phyloP scores from a whole-genome alignment of 768 basidiomycete genomes.

The Serendipita vermifera region DNA sequence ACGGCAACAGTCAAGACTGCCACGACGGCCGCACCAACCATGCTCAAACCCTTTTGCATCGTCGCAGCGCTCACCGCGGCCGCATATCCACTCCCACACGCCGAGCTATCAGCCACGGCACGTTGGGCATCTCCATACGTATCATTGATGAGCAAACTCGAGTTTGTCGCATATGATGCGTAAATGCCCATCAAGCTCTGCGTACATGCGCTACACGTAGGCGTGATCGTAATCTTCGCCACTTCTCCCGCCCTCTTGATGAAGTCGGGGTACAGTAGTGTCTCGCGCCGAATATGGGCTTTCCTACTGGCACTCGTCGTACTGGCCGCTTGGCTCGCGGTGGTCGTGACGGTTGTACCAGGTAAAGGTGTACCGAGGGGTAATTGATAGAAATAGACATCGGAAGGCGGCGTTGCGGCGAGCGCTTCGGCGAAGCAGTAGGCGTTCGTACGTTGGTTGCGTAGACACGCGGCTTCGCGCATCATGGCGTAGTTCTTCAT shows the following conservation, averaged over 20 bases:
- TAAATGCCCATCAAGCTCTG: slow-evolving; percentile 46
- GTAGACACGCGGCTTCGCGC: slow-evolving; percentile 46
- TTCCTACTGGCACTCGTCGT: not conserved
- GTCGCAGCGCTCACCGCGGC: not conserved
- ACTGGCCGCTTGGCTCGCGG: not conserved
- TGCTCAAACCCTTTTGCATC: too few relatives aligned
- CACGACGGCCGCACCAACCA: too few relatives aligned
- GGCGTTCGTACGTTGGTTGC: slow-evolving; percentile 41
- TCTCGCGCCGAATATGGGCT: not conserved
- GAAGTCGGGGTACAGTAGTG: not conserved
- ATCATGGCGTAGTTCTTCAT: slow-evolving; percentile 51
- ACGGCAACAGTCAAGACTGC: too few relatives aligned
- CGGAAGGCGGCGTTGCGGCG: slow-evolving; percentile 41
- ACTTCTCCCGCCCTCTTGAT: not conserved
- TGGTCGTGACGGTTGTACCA: not conserved
- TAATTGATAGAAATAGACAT: slow-evolving; percentile 60
- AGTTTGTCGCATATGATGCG: slow-evolving; percentile 18
- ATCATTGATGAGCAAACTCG: not conserved
- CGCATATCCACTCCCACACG: slow-evolving; percentile 3
- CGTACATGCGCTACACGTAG: slow-evolving; percentile 53
- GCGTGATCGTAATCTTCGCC: slow-evolving; percentile 26
- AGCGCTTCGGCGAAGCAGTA: slow-evolving; percentile 69
- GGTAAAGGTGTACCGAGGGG: slow-evolving; percentile 47
- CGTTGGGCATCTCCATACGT: not conserved
- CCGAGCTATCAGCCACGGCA: not conserved